phyloP scores from a whole-genome alignment of 2,329 filamentous ascomycete genomes.

The Diaporthe aspalathi region DNA sequence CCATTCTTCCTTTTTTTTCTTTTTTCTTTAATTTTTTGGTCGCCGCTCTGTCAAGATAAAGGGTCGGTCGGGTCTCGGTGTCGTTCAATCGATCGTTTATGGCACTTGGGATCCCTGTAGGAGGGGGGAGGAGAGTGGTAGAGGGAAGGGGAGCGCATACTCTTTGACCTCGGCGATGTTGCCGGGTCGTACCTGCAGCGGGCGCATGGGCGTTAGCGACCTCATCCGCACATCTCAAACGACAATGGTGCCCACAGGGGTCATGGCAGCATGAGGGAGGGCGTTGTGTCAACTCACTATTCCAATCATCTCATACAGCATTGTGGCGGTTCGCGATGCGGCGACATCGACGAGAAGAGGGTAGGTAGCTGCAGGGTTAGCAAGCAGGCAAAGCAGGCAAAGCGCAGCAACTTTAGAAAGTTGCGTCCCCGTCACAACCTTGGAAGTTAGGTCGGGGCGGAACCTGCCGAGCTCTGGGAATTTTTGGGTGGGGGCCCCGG shows the following conservation, averaged over 20 bases:
- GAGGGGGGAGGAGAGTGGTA: constrained; percentile 42
- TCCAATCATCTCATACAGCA: constrained; percentile 98
- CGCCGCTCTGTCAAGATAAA: too few species aligned
- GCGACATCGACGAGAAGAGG: constrained; percentile 24
- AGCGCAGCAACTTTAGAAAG: not conserved
- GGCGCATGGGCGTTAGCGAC: not conserved
- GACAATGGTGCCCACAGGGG: too few species aligned
- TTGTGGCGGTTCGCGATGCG: constrained; percentile 55
- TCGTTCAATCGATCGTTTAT: too few species aligned
- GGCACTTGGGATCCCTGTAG: too few species aligned
- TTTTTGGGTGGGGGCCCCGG: constrained; percentile 28
- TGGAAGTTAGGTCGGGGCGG: not conserved
- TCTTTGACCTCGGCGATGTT: constrained; percentile 94
- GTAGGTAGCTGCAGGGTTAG: not conserved
- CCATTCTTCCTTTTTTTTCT: too few species aligned
- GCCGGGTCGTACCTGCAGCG: constrained; percentile 84
- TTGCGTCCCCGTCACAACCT: not conserved
- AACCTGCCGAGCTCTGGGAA: constrained; percentile 32
- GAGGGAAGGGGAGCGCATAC: constrained; percentile 64
- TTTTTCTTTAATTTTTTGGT: too few species aligned
- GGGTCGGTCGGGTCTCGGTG: too few species aligned
- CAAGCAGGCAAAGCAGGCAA: not conserved
- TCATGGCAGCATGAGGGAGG: not conserved
- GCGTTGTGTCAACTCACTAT: constrained; percentile 75
- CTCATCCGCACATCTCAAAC: too few species aligned